phyloP scores from a whole-genome alignment of 129 eudicot genomes.

The Tagetes erecta region DNA sequence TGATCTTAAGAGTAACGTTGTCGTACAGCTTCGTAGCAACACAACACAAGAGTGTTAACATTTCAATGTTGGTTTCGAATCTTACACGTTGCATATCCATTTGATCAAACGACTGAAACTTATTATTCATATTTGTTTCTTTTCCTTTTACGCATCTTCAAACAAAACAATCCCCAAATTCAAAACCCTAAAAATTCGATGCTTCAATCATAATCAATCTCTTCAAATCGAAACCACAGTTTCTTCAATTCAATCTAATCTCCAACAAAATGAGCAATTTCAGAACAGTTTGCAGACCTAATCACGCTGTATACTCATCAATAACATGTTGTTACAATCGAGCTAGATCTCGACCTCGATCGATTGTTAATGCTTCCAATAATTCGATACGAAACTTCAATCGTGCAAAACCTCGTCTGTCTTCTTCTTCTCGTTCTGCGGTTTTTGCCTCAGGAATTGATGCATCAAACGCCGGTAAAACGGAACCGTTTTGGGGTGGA shows the following conservation, averaged over 20 bases:
- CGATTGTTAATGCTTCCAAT: slow-evolving; percentile 37
- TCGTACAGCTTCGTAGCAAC: too few relatives aligned
- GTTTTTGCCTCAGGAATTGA: slow-evolving; percentile 40
- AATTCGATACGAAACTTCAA: slow-evolving; percentile 40
- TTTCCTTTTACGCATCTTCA: slow-evolving; percentile 27
- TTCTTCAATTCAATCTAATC: slow-evolving; percentile 7
- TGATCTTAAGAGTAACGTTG: too few relatives aligned
- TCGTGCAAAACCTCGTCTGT: slow-evolving; percentile 22
- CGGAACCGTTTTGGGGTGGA: slow-evolving; percentile 36
- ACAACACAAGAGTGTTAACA: too few relatives aligned
- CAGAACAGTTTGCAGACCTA: slow-evolving; percentile 64
- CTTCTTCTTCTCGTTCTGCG: slow-evolving; percentile 35
- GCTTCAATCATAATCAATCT: neutral
- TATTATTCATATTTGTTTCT: neutral
- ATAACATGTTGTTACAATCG: slow-evolving; percentile 48
- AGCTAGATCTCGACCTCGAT: slow-evolving; percentile 38
- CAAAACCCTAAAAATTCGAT: slow-evolving; percentile 9
- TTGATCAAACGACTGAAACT: slow-evolving; percentile 7
- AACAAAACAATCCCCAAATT: neutral
- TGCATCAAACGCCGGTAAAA: slow-evolving; percentile 31
- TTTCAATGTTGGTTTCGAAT: too few relatives aligned
- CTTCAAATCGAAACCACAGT: slow-evolving; percentile 9
- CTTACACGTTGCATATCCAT: neutral
- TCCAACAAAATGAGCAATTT: slow-evolving; percentile 63
- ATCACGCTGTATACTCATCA: slow-evolving; percentile 56